A percentile compares a stretch with the other conserved stretches of the same genome.
Conservation (phyloP, 192 early-diverging fungal genomes). For the Rhizophagus prolifer region DNA sequence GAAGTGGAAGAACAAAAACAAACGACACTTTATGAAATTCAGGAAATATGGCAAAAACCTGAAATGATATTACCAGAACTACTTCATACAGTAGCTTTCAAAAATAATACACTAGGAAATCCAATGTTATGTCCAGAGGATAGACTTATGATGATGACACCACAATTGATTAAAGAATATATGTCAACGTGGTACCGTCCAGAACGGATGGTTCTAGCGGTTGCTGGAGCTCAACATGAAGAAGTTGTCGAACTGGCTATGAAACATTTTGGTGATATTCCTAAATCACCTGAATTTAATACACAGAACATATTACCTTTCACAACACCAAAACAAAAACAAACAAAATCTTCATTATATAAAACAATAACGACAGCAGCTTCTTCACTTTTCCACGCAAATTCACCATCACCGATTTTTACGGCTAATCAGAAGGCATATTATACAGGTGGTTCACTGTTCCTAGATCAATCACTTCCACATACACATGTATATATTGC, state of each 20-base stretch:
- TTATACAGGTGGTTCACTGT: slow-evolving; percentile 82
- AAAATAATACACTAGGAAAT: slow-evolving; percentile 77
- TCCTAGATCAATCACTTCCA: slow-evolving; percentile 68
- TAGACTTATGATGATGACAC: slow-evolving; percentile 65
- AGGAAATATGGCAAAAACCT: slow-evolving; percentile 82
- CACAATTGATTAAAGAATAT: slow-evolving; percentile 67
- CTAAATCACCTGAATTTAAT: slow-evolving; percentile 32
- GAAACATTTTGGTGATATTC: slow-evolving; percentile 75
- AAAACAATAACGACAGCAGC: slow-evolving; percentile 35
- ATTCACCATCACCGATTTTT: slow-evolving; percentile 22
- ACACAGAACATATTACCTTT: not conserved
- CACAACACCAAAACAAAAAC: slow-evolving; percentile 18
- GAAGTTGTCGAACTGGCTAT: slow-evolving; percentile 68
- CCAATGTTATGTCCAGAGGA: slow-evolving; percentile 72
- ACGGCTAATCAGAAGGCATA: slow-evolving; percentile 51
- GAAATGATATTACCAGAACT: slow-evolving; percentile 86
- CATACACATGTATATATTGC: slow-evolving; percentile 89
- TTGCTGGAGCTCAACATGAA: slow-evolving; percentile 85
- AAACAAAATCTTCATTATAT: slow-evolving; percentile 25
- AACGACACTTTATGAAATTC: slow-evolving; percentile 82
- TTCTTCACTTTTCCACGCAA: slow-evolving; percentile 23
- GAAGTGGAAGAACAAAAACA: slow-evolving; percentile 82
- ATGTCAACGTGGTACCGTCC: slow-evolving; percentile 84
- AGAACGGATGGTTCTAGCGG: slow-evolving; percentile 88
- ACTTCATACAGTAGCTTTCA: slow-evolving; percentile 82